Conservation (phyloP, 1,139 yeast species). For the Suhomyces yuchorum region DNA sequence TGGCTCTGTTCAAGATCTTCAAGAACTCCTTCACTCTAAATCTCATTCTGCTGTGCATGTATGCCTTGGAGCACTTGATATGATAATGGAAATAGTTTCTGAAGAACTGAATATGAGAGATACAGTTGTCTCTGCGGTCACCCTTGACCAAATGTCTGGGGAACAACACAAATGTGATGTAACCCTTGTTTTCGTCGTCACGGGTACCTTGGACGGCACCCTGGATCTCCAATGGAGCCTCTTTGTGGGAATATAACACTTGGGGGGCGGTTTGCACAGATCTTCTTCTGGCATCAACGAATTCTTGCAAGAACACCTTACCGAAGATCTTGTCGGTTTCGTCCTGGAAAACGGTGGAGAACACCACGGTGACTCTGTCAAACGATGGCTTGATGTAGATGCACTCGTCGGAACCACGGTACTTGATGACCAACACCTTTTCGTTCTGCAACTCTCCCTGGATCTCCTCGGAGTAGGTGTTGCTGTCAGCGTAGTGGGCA, state of each 20-base stretch:
- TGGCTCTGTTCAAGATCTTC: conserved; percentile 94
- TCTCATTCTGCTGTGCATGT: conserved; percentile 98
- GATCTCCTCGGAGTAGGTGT: conserved; percentile 53
- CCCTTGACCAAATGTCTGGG: conserved; percentile 72
- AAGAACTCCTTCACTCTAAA: conserved; percentile 90
- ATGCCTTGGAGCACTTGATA: conserved; percentile 96
- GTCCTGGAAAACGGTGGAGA: conserved; percentile 91
- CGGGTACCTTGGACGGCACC: conserved; percentile 41
- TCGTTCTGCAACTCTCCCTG: conserved; percentile 53
- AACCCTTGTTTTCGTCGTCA: conserved; percentile 62
- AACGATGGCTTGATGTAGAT: conserved; percentile 89
- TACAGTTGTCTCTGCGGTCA: conserved; percentile 79
- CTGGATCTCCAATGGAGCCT: conserved; percentile 88
- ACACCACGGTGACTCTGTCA: conserved; percentile 95
- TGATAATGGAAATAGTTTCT: conserved; percentile 98
- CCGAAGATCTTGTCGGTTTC: conserved; percentile 97
- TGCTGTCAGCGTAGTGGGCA: conserved; percentile 47
- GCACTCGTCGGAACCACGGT: conserved; percentile 85
- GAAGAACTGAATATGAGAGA: conserved; percentile 86
- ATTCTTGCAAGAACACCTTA: conserved; percentile 93
- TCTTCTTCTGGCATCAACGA: conserved; percentile 95
- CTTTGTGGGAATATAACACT: conserved; percentile 84
- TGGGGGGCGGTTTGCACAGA: conserved; percentile 98
- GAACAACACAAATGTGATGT: conserved; percentile 74
- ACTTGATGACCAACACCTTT: conserved; percentile 72